These are phyloP conservation scores for Leishmania braziliensis DNA, from an alignment of 208 protist species.

Conservation along the genomic window DNA sequence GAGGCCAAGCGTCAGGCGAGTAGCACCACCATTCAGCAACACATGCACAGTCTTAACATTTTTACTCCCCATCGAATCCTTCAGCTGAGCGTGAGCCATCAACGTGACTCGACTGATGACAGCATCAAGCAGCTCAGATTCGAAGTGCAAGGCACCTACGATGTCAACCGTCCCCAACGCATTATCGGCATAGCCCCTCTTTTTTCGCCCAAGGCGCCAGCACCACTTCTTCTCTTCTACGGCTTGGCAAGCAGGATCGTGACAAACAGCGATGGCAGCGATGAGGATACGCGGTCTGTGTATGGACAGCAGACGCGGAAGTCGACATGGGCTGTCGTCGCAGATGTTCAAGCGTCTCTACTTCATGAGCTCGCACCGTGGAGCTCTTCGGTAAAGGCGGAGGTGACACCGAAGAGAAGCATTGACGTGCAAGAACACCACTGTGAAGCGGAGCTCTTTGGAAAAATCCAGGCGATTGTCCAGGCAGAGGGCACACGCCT, in stretches of 20 bases:
- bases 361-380: constrained; percentile 8
- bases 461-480: constrained; percentile 8
- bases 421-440: not conserved
- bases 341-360: constrained; percentile 8
- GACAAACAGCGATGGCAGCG: not conserved
- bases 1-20: not conserved
- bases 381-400: not conserved
- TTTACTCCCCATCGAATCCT: constrained; percentile 9
- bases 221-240: constrained; percentile 15
- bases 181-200: constrained; percentile 5
- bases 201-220: not conserved
- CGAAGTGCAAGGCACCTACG: constrained; percentile 14
- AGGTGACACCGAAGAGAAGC: too few relatives aligned
- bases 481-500: constrained; percentile 22
- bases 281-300: not conserved
- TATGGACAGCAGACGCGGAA: constrained; percentile 10
- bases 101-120: not conserved
- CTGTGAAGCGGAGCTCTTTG: constrained; percentile 1
- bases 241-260: not conserved
- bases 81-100: constrained; percentile 5
- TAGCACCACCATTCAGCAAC: not conserved
- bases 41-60: constrained; percentile 6
- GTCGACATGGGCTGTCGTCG: constrained; percentile 4
- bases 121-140: not conserved
- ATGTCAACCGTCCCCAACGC: not conserved